These are phyloP conservation scores for Nicotiana paniculata DNA, from an alignment of 257 asterid genomes.

Conservation along the genomic window DNA sequence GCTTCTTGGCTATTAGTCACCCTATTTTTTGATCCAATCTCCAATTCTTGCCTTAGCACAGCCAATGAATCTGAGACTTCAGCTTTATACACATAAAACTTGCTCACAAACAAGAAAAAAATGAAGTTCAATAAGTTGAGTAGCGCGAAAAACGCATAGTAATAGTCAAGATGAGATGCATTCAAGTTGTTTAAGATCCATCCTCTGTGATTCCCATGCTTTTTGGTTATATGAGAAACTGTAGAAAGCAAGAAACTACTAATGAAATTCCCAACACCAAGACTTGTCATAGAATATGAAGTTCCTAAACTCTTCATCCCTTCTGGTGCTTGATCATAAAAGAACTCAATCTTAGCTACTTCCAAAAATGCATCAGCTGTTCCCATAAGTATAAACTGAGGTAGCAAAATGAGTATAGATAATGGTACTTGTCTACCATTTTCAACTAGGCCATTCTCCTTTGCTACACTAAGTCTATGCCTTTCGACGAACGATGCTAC, in stretches of 20 bases:
- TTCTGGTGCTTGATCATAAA: slow-evolving; percentile 88
- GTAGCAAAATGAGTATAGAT: slow-evolving; percentile 55
- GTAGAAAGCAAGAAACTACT: slow-evolving; percentile 62
- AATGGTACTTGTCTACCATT: slow-evolving; percentile 48
- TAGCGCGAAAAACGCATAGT: slow-evolving; percentile 51
- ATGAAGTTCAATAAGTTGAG: slow-evolving; percentile 46
- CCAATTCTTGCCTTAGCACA: slow-evolving; percentile 44
- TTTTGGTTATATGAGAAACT: slow-evolving; percentile 41
- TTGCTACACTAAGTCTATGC: slow-evolving; percentile 51
- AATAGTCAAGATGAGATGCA: slow-evolving; percentile 67
- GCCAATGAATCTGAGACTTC: slow-evolving; percentile 72
- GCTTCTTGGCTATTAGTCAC: slow-evolving; percentile 12
- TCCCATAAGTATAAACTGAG: slow-evolving; percentile 78
- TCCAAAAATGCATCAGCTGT: slow-evolving; percentile 71
- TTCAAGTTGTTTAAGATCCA: slow-evolving; percentile 78
- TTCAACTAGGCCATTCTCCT: slow-evolving; percentile 30
- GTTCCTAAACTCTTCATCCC: slow-evolving; percentile 89
- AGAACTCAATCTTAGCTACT: slow-evolving; percentile 72
- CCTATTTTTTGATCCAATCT: slow-evolving; percentile 16
- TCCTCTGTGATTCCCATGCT: slow-evolving; percentile 38
- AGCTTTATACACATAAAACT: slow-evolving; percentile 61
- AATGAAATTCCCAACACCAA: slow-evolving; percentile 65
- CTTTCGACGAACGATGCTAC: slow-evolving; percentile 56
- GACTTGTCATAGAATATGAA: slow-evolving; percentile 51
- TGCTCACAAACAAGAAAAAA: slow-evolving; percentile 44